A percentile compares a stretch with the other conserved stretches of the same genome.
phyloP scores from a whole-genome alignment of 768 basidiomycete genomes.

The Hericium coralloides region DNA sequence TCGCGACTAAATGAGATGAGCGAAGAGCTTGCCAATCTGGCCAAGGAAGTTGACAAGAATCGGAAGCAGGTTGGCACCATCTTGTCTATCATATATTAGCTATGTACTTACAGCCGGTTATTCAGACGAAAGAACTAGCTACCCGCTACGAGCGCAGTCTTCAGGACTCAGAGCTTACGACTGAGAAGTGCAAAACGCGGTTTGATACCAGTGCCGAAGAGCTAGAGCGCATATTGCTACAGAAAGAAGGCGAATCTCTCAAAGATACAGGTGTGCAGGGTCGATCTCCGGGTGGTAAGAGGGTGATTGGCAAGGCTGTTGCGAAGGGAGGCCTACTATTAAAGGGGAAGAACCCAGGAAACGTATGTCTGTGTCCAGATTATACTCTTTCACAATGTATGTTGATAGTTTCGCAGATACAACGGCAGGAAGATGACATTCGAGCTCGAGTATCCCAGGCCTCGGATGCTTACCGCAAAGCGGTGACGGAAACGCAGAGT shows the following conservation, averaged over 20 bases:
- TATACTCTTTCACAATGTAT: conserved; percentile 1
- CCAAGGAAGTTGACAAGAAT: conserved; percentile 91
- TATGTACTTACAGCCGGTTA: background rate
- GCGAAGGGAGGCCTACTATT: conserved; percentile 83
- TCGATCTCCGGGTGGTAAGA: conserved; percentile 62
- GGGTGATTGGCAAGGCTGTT: conserved; percentile 84
- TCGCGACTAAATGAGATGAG: conserved; percentile 91
- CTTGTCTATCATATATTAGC: background rate
- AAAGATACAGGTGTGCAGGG: conserved; percentile 71
- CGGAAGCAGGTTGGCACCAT: conserved; percentile 67
- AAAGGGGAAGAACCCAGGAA: conserved; percentile 89
- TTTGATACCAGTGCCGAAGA: conserved; percentile 90
- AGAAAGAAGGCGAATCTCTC: conserved; percentile 91
- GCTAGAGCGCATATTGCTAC: conserved; percentile 81
- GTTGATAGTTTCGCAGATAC: conserved; percentile 40
- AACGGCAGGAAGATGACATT: conserved; percentile 92
- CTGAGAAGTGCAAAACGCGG: conserved; percentile 83
- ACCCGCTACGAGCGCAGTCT: conserved; percentile 80
- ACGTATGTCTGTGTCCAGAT: conserved; percentile 33
- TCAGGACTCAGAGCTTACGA: conserved; percentile 76
- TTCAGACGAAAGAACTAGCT: conserved; percentile 85
- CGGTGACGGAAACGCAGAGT: conserved; percentile 80
- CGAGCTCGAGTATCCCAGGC: conserved; percentile 75
- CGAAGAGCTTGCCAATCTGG: conserved; percentile 79
- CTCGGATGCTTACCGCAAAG: conserved; percentile 86